Evolutionary conservation across 225 moss, liverwort and hornwort species (phyloP).

Genomic region (Marchantia polymorpha): DNA sequence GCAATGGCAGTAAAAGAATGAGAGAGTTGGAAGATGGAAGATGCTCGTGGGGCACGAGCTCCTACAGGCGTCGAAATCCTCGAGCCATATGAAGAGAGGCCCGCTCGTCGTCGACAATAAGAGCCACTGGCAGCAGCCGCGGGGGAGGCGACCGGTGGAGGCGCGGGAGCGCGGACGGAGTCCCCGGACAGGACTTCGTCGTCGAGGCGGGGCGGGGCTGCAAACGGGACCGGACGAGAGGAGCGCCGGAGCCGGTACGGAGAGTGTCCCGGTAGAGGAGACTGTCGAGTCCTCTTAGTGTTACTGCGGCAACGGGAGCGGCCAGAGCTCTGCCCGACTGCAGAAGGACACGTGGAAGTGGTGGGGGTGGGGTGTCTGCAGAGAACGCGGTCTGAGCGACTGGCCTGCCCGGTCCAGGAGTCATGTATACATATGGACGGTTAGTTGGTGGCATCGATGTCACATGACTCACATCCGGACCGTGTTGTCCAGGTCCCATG

Average conservation of each 20-base stretch:
- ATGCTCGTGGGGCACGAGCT: not conserved
- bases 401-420: not conserved
- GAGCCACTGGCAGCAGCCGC: no score
- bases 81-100: not conserved
- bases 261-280: not conserved
- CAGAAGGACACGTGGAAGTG: constrained; percentile 1
- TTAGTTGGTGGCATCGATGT: not conserved
- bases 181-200: not conserved
- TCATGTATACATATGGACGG: not conserved
- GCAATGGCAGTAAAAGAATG: not conserved
- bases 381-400: not conserved
- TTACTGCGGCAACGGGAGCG: not conserved
- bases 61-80: not conserved
- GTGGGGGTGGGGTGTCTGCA: not conserved
- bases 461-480: not conserved
- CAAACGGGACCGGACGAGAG: not conserved
- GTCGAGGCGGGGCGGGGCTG: not conserved
- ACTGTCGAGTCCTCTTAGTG: not conserved
- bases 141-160: no score
- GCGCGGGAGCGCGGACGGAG: not conserved
- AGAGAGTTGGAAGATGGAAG: not conserved
- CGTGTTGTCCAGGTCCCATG: constrained; percentile 1
- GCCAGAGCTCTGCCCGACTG: not conserved
- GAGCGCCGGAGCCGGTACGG: not conserved
- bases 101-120: no score